Base-by-base conservation (phyloP, 139 green algal species). In the Micromonas commoda region DNA sequence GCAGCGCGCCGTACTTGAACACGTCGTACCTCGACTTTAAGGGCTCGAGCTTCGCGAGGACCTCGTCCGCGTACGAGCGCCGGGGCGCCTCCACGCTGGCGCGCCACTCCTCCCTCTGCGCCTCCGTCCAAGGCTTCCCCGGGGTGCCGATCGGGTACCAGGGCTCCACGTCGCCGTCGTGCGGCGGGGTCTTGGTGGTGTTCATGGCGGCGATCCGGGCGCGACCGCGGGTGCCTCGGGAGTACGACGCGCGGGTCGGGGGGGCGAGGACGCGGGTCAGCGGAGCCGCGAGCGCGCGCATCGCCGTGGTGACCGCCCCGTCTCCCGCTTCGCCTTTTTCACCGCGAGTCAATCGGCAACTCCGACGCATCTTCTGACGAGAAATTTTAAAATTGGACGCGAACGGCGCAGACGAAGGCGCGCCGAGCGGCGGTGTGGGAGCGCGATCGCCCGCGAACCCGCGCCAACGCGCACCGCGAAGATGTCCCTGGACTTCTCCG, bases 401-500 rank as follows among this genome's bases (percentile, higher is more conserved):
- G 45, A 57, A 57, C 9, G 9, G 45, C 45, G 45, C 45, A 16
- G 16, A 57, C 45, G 45, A 57, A 57, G 9, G 45, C 45, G 45
- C 9, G 45, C 9, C 9, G 16, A 57, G n/a, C n/a, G n/a, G n/a
- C n/a, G n/a, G n/a, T n/a, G n/a, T n/a, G n/a, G n/a, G 16, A 57
- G 45, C 45, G 45, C 45, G 45, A 23, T 16, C 9, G 45, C 45
- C 45, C 45, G 45, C 45, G 45, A 57, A 57, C 45, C 9, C 45
- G 45, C n/a, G n/a, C n/a, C n/a, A n/a, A n/a, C n/a, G n/a, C n/a
- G n/a, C n/a, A n/a, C n/a, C n/a, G n/a, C n/a, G n/a, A n/a, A n/a
- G n/a, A n/a, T n/a, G n/a, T 57, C 63, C 63, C 13, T 19, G 20
- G 92, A 95, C 63, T 96, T 96, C 76, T 89, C 77, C 29, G 92